Percentiles rank a stretch among this genome's conserved stretches.
These are phyloP conservation scores for Bruguiera parviflora DNA, from an alignment of 345 rosid genomes.

Conservation along the genomic window DNA sequence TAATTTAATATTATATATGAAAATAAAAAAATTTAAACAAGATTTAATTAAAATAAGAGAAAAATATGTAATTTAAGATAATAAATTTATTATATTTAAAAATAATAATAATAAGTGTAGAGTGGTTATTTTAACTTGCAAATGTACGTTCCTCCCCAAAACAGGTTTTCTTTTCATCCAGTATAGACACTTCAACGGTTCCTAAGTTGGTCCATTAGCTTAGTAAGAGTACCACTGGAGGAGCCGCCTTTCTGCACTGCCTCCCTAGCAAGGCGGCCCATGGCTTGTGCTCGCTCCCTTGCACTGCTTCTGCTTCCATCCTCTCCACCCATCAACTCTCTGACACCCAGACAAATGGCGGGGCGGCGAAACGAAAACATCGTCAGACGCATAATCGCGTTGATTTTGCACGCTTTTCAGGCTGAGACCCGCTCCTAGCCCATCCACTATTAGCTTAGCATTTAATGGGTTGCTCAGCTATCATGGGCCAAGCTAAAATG, in stretches of 20 bases:
- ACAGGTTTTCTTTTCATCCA: too few relatives aligned
- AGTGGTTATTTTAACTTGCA: too few relatives aligned
- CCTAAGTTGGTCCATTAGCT: constrained; percentile 17
- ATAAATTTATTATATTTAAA: too few relatives aligned
- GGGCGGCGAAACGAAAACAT: constrained; percentile 1
- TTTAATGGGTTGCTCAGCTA: constrained; percentile 25
- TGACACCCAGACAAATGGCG: constrained; percentile 18
- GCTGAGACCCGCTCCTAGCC: constrained; percentile 23
- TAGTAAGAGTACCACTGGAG: constrained; percentile 6
- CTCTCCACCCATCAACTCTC: constrained; percentile 24
- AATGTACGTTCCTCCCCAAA: too few relatives aligned
- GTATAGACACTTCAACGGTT: neutral
- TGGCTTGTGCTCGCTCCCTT: constrained; percentile 15
- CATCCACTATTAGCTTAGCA: constrained; percentile 19
- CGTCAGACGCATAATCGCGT: neutral
- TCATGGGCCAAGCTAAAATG: constrained; percentile 27
- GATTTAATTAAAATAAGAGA: too few relatives aligned
- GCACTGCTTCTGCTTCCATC: constrained; percentile 16
- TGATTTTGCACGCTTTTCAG: neutral
- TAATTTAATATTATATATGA: too few relatives aligned
- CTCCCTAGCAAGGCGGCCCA: constrained; percentile 17
- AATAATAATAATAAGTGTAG: too few relatives aligned
- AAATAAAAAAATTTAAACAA: too few relatives aligned
- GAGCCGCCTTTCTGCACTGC: constrained; percentile 19
- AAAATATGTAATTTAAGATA: too few relatives aligned